Evolutionary conservation across 805 yeast genomes (phyloP).

Genomic region (Metschnikowia shivogae): DNA sequence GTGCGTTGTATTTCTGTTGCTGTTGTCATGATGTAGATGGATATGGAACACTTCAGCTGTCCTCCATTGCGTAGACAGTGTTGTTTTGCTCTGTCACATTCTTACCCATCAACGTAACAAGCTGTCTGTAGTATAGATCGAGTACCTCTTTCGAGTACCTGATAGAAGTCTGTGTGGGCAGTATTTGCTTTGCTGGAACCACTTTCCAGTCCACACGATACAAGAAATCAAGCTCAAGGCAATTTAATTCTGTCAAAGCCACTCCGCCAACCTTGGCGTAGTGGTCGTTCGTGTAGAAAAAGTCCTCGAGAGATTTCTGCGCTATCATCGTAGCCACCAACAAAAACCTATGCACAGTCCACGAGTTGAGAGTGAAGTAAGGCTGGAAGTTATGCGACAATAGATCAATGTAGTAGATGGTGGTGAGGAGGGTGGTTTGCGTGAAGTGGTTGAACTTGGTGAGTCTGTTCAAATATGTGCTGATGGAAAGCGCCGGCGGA

Average conservation of each 20-base stretch:
- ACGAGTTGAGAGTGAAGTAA: constrained; percentile 76
- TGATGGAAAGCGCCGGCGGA: constrained; percentile 83
- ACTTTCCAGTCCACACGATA: constrained; percentile 67
- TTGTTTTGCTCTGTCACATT: constrained; percentile 18
- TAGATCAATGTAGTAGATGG: constrained; percentile 88
- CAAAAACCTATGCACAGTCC: constrained; percentile 89
- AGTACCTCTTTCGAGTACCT: constrained; percentile 36
- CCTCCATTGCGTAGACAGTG: constrained; percentile 7
- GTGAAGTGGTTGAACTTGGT: constrained; percentile 83
- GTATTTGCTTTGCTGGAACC: constrained; percentile 35
- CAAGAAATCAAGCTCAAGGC: constrained; percentile 84
- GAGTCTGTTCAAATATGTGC: constrained; percentile 64
- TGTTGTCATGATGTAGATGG: neutral
- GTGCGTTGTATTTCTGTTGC: constrained; percentile 1
- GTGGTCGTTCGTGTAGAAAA: constrained; percentile 88
- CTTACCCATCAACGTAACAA: constrained; percentile 40
- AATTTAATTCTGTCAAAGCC: constrained; percentile 73
- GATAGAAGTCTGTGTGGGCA: constrained; percentile 21
- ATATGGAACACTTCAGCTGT: neutral
- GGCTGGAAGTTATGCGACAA: constrained; percentile 70
- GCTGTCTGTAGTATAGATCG: constrained; percentile 36
- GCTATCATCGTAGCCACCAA: constrained; percentile 89
- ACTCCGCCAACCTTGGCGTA: constrained; percentile 97
- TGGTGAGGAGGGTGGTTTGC: constrained; percentile 72
- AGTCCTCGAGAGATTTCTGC: constrained; percentile 87